A percentile compares a stretch with the other conserved stretches of the same genome.
phyloP scores from a whole-genome alignment of 75 land plant genomes.

The Ceratopteris richardii region DNA sequence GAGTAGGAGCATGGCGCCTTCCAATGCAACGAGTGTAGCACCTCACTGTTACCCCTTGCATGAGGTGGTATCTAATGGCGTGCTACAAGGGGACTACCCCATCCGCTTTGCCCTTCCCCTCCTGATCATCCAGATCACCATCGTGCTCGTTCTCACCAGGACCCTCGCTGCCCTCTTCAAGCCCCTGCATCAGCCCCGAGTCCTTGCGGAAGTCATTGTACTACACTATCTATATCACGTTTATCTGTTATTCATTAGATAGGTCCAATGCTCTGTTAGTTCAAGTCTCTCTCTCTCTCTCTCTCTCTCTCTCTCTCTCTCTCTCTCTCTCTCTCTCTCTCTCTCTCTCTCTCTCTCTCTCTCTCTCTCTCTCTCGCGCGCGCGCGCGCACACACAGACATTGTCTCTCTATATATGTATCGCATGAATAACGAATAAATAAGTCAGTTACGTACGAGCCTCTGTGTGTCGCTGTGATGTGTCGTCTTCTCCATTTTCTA shows the following conservation, averaged over 20 bases:
- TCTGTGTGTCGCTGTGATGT: too few species aligned
- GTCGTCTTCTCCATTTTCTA: too few species aligned
- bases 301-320: slow-evolving; percentile 3
- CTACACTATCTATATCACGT: neutral
- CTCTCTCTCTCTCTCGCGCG: neutral
- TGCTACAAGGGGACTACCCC: slow-evolving; percentile 49
- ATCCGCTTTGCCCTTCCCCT: slow-evolving; percentile 40
- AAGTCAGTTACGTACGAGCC: too few species aligned
- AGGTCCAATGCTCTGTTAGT: neutral
- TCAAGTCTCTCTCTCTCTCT: neutral
- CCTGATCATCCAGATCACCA: slow-evolving; percentile 34
- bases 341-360: too few species aligned
- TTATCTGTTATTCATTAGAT: neutral
- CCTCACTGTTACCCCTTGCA: neutral
- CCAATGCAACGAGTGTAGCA: too few species aligned
- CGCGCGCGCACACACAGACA: neutral
- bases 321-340: too few species aligned
- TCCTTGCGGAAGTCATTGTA: slow-evolving; percentile 51
- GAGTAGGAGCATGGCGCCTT: too few species aligned
- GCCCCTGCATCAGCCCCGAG: slow-evolving; percentile 62
- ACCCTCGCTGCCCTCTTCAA: slow-evolving; percentile 39
- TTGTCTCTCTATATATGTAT: too few species aligned
- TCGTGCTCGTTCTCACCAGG: slow-evolving; percentile 32
- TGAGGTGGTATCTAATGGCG: slow-evolving; percentile 27
- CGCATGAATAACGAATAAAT: too few species aligned